These are phyloP conservation scores for Knoxdaviesia capensis DNA, from an alignment of 2,329 filamentous ascomycete species.

Conservation along the genomic window DNA sequence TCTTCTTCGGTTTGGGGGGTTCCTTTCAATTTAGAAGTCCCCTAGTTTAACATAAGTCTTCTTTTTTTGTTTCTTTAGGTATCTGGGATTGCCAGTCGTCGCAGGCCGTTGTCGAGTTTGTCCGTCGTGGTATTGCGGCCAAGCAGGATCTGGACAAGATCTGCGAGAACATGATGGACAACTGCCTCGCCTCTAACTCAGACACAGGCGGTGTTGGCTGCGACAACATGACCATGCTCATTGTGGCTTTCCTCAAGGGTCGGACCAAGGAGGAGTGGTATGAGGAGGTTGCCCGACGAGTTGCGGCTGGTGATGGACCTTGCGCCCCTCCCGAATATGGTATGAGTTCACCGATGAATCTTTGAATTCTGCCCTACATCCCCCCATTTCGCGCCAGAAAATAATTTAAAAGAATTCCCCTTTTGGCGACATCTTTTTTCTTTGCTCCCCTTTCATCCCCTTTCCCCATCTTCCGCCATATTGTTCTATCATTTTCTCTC, in stretches of 20 bases:
- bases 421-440: neutral
- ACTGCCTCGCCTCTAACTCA: conserved; percentile 92
- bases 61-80: conserved; percentile 32
- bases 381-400: no score
- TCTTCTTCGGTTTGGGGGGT: conserved; percentile 4
- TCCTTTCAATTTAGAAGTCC: neutral
- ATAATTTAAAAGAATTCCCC: no score
- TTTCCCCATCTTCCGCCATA: neutral
- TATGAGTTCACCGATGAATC: conserved; percentile 38
- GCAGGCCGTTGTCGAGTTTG: conserved; percentile 92
- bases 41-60: neutral
- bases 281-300: conserved; percentile 79
- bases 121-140: conserved; percentile 83
- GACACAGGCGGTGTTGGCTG: conserved; percentile 95
- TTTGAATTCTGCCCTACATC: no score
- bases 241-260: conserved; percentile 76
- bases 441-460: conserved; percentile 2
- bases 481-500: no score
- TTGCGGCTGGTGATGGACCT: conserved; percentile 90
- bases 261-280: conserved; percentile 98
- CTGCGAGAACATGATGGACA: conserved; percentile 99
- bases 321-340: conserved; percentile 98
- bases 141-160: conserved; percentile 91
- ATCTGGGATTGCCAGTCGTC: conserved; percentile 99
- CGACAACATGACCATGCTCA: conserved; percentile 98